These are phyloP conservation scores for Talaromyces sp. DNA, from an alignment of 2,329 filamentous ascomycete genomes.

Conservation along the genomic window DNA sequence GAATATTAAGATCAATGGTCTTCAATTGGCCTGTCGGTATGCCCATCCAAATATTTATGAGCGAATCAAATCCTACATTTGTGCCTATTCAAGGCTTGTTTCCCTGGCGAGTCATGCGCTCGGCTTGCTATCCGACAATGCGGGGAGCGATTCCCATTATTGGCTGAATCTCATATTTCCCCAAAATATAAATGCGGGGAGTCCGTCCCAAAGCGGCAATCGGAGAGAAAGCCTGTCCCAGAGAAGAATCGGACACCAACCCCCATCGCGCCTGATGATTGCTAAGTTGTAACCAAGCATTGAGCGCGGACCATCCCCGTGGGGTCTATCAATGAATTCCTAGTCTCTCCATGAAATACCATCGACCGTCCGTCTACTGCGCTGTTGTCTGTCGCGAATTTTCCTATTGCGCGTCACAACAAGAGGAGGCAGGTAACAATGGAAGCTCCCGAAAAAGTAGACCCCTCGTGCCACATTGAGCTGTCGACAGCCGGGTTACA, in stretches of 20 bases:
- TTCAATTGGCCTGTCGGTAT: background rate
- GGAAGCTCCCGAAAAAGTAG: background rate
- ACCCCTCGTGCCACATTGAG: background rate
- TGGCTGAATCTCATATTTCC: too few relatives aligned
- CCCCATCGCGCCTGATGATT: background rate
- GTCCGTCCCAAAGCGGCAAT: too few relatives aligned
- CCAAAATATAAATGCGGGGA: too few relatives aligned
- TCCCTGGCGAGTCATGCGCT: background rate
- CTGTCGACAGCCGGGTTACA: background rate
- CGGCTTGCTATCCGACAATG: background rate
- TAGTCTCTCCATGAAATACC: background rate
- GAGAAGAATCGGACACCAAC: too few relatives aligned
- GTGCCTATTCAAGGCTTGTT: too few relatives aligned
- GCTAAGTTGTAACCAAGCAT: background rate
- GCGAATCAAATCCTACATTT: background rate
- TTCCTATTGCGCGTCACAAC: background rate
- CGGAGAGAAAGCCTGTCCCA: too few relatives aligned
- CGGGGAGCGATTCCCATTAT: too few relatives aligned
- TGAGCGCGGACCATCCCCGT: background rate
- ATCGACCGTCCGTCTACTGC: background rate
- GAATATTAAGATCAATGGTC: too few relatives aligned
- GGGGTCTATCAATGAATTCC: background rate
- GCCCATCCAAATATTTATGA: background rate
- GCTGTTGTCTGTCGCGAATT: background rate
- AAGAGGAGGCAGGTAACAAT: background rate